These are phyloP conservation scores for Populus alba DNA, from an alignment of 345 rosid species.

Conservation along the genomic window DNA sequence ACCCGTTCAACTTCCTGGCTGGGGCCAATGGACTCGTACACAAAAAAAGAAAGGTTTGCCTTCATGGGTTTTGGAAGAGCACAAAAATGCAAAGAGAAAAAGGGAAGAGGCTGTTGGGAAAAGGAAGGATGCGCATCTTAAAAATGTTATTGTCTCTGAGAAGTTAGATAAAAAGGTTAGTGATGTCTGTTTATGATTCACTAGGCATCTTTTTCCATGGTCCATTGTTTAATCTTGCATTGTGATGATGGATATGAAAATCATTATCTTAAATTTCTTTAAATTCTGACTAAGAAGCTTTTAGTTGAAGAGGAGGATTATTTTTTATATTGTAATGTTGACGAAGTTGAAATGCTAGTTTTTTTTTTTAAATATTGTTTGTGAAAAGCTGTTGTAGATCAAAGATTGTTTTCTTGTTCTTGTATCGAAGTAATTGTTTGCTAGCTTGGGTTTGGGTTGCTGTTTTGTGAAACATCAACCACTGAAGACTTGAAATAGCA, in stretches of 20 bases:
- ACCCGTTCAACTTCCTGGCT: constrained; percentile 74
- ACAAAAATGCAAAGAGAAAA: constrained; percentile 62
- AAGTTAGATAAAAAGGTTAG: constrained; percentile 81
- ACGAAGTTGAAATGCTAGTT: not conserved
- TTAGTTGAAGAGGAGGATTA: not conserved
- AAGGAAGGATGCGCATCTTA: constrained; percentile 80
- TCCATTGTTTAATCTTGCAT: not conserved
- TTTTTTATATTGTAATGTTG: not conserved
- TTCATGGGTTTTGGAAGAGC: constrained; percentile 72
- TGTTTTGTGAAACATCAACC: not conserved
- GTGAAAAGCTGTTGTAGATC: not conserved
- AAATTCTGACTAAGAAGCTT: not conserved
- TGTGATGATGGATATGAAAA: not conserved
- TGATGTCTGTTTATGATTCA: constrained; percentile 8
- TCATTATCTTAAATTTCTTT: not conserved
- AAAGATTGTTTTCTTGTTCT: not conserved
- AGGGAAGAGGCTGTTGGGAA: constrained; percentile 69
- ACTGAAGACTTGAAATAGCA: not conserved
- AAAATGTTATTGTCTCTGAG: constrained; percentile 78
- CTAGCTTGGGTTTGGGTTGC: not conserved
- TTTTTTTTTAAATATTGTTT: not conserved
- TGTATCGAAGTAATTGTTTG: not conserved
- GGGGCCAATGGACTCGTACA: constrained; percentile 87
- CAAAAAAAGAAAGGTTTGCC: constrained; percentile 81
- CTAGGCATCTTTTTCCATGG: not conserved